Percentiles rank a stretch among this genome's conserved stretches.
phyloP scores from a whole-genome alignment of 805 yeast genomes.

The Schwanniomyces yamadae region DNA sequence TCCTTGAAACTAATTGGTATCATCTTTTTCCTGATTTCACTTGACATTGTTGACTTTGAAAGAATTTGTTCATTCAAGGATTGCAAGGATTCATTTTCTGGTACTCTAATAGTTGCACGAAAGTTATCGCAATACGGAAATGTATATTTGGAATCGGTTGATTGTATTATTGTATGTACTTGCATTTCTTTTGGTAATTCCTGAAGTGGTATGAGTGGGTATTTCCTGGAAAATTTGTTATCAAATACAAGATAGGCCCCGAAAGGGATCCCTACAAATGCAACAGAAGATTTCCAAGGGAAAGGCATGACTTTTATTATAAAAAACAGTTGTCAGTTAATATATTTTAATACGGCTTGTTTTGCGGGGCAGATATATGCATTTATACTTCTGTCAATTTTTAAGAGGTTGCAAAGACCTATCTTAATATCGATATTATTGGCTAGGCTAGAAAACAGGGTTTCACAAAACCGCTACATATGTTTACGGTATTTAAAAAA shows the following conservation, averaged over 20 bases:
- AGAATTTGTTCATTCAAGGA: not conserved
- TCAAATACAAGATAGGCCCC: not conserved
- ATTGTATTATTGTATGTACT: not conserved
- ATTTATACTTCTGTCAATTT: too few species aligned
- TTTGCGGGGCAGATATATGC: too few species aligned
- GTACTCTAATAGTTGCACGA: not conserved
- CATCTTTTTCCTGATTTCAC: not conserved
- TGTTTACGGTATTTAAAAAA: too few species aligned
- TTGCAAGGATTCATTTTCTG: not conserved
- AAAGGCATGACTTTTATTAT: too few species aligned
- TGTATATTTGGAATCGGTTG: not conserved
- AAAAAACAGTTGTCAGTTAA: too few species aligned
- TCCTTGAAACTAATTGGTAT: not conserved
- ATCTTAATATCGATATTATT: too few species aligned
- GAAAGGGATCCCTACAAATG: not conserved
- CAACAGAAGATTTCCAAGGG: too few species aligned
- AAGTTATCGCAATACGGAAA: slow-evolving; percentile 4
- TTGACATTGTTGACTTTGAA: not conserved
- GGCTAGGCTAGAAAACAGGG: too few species aligned
- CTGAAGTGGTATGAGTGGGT: not conserved
- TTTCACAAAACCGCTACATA: too few species aligned
- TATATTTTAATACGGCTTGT: too few species aligned
- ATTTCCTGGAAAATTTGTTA: not conserved
- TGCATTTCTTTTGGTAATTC: slow-evolving; percentile 1
- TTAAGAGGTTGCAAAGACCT: too few species aligned